Evolutionary conservation across 768 basidiomycete genomes (phyloP).

Genomic region (Tricholoma matsutake): DNA sequence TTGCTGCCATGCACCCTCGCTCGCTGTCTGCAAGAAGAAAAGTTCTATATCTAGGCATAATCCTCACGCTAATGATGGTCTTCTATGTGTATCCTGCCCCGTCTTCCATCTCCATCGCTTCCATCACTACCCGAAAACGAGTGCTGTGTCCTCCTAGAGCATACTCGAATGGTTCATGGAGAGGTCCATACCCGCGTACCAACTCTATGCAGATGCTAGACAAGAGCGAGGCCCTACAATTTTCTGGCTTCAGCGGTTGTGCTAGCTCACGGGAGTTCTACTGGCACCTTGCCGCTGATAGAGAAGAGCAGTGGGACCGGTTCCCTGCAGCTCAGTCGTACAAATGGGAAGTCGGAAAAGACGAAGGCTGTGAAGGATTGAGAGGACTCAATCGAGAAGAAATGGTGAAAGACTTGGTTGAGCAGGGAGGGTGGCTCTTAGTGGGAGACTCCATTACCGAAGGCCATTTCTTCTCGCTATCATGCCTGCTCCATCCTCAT

Average conservation of each 20-base stretch:
- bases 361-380: slow-evolving; percentile 36
- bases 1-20: slow-evolving; percentile 19
- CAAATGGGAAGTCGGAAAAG: slow-evolving; percentile 47
- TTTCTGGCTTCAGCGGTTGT: slow-evolving; percentile 60
- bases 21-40: slow-evolving; percentile 12
- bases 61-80: slow-evolving; percentile 21
- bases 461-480: slow-evolving; percentile 72
- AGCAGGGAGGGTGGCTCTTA: slow-evolving; percentile 69
- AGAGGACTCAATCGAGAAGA: slow-evolving; percentile 37
- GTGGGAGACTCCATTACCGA: slow-evolving; percentile 71
- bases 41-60: slow-evolving; percentile 17
- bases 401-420: slow-evolving; percentile 56
- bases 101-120: slow-evolving; percentile 8
- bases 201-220: slow-evolving; percentile 32
- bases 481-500: slow-evolving; percentile 63
- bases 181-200: slow-evolving; percentile 27
- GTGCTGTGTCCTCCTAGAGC: slow-evolving; percentile 29
- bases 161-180: slow-evolving; percentile 39
- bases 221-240: slow-evolving; percentile 42
- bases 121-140: slow-evolving; percentile 9
- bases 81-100: slow-evolving; percentile 21
- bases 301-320: slow-evolving; percentile 42
- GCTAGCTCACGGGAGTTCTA: slow-evolving; percentile 58
- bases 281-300: slow-evolving; percentile 63
- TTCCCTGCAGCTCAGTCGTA: slow-evolving; percentile 53